phyloP scores from a whole-genome alignment of 2,329 filamentous ascomycete species.

The Chaetoscypha palmicola region DNA sequence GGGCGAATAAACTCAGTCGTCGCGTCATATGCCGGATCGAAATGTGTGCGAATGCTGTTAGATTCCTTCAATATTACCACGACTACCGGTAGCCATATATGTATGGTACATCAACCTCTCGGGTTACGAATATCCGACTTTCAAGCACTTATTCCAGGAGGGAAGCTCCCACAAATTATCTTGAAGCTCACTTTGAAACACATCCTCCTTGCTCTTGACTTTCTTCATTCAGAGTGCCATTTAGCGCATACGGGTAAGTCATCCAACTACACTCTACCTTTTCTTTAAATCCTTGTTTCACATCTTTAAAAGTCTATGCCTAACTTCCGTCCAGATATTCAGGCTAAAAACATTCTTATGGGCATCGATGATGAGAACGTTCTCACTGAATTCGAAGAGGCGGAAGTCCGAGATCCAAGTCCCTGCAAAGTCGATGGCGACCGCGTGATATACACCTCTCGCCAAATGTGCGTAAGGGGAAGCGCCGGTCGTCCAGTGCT shows the following conservation, averaged over 20 bases:
- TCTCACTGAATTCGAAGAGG: slow-evolving; percentile 25
- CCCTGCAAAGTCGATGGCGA: slow-evolving; percentile 29
- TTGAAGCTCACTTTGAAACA: slow-evolving; percentile 13
- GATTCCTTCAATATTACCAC: slow-evolving; percentile 31
- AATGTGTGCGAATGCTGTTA: slow-evolving; percentile 28
- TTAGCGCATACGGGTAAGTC: slow-evolving; percentile 24
- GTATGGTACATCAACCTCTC: slow-evolving; percentile 21
- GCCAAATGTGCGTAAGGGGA: slow-evolving; percentile 27
- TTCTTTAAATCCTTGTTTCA: background rate
- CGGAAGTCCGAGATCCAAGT: slow-evolving; percentile 16
- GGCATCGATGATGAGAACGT: slow-evolving; percentile 27
- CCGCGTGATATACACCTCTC: slow-evolving; percentile 38
- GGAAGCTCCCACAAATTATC: slow-evolving; percentile 11
- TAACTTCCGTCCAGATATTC: slow-evolving; percentile 25
- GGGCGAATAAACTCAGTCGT: slow-evolving; percentile 24
- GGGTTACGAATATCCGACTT: slow-evolving; percentile 15
- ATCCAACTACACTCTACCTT: slow-evolving; percentile 3
- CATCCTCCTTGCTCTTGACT: slow-evolving; percentile 22
- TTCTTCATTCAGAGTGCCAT: slow-evolving; percentile 21
- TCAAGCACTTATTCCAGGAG: slow-evolving; percentile 6
- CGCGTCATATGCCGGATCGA: slow-evolving; percentile 28
- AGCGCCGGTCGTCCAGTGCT: slow-evolving; percentile 33
- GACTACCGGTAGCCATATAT: slow-evolving; percentile 15
- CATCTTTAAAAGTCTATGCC: slow-evolving; percentile 3
- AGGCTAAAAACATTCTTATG: slow-evolving; percentile 30